Percentiles rank a stretch among this genome's conserved stretches.
phyloP scores from a whole-genome alignment of 148 eudicot genomes.

The Rhododendron williamsianum region DNA sequence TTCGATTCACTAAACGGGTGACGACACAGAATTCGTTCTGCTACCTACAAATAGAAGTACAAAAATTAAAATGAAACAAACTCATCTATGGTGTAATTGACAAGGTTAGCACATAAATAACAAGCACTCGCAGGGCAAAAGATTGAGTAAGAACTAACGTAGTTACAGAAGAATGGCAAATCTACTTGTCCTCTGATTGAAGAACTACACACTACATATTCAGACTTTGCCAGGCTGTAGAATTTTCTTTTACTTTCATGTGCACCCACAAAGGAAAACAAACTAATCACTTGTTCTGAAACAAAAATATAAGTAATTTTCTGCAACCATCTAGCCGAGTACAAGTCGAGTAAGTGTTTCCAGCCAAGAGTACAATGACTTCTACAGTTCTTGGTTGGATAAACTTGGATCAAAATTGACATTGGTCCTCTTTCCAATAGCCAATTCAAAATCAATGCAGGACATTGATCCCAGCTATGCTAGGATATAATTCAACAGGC shows the following conservation, averaged over 20 bases:
- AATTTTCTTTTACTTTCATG: background rate
- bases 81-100: background rate
- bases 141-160: background rate
- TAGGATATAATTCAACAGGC: background rate
- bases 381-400: background rate
- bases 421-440: background rate
- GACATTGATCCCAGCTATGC: background rate
- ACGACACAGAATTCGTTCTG: conserved; percentile 85
- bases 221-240: background rate
- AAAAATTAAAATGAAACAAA: background rate
- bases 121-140: background rate
- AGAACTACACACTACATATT: background rate
- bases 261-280: background rate
- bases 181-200: background rate
- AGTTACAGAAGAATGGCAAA: background rate
- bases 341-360: background rate
- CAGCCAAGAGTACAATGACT: background rate
- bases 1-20: conserved; percentile 96
- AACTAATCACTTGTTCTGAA: background rate
- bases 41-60: conserved; percentile 37
- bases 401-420: background rate
- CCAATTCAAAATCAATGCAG: background rate
- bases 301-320: background rate
- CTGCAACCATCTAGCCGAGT: background rate
- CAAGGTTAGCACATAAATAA: background rate